Conservation (phyloP, 331 rosid species). For the Malus hybrid region DNA sequence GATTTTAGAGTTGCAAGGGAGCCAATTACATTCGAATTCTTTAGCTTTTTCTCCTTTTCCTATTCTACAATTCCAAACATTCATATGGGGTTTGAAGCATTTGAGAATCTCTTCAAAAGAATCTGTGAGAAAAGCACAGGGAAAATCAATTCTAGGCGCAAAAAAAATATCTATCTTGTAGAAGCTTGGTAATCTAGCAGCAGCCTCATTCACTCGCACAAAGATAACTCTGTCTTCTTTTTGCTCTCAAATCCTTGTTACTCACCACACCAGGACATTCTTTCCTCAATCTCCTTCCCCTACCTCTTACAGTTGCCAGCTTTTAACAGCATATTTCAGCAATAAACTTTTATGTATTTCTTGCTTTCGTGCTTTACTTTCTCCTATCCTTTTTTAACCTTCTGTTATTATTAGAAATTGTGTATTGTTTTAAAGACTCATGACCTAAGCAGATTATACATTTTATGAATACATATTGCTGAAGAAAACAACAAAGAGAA, state of each 20-base stretch:
- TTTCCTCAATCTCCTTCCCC: neutral
- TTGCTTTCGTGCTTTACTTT: neutral
- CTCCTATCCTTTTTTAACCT: neutral
- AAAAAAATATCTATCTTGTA: neutral
- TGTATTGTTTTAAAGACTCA: neutral
- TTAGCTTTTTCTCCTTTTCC: neutral
- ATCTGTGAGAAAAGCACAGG: neutral
- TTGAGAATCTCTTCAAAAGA: neutral
- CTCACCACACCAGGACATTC: neutral
- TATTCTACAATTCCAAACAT: neutral
- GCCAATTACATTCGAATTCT: neutral
- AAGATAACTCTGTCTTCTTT: neutral
- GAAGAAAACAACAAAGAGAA: neutral
- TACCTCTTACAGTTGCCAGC: neutral
- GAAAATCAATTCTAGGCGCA: neutral
- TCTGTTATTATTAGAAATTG: neutral
- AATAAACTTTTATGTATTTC: neutral
- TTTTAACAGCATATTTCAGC: neutral
- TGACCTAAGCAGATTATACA: neutral
- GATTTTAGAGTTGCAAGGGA: neutral
- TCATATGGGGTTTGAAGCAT: neutral
- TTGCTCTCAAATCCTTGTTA: neutral
- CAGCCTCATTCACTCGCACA: neutral
- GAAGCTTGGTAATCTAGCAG: neutral
- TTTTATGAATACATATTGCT: neutral